These are phyloP conservation scores for Geranomyces michiganensis DNA, from an alignment of 192 early-diverging fungal species.

Conservation along the genomic window DNA sequence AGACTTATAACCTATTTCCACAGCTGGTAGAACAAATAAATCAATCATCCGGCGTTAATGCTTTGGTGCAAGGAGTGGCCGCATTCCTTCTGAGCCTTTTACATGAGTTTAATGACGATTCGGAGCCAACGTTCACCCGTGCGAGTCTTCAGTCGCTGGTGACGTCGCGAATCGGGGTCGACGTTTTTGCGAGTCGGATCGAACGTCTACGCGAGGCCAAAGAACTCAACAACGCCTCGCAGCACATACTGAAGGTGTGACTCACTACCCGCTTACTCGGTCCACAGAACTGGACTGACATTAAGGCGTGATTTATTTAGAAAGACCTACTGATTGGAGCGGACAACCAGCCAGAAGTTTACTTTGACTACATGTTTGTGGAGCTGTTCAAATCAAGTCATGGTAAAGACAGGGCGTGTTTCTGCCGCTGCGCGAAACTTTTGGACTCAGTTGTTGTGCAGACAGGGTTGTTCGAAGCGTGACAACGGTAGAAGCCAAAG, in stretches of 20 bases:
- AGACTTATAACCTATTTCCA: not conserved
- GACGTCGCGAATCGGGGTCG: conserved; percentile 81
- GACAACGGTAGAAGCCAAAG: not conserved
- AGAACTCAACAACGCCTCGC: conserved; percentile 74
- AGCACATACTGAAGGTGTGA: conserved; percentile 56
- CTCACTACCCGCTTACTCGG: not conserved
- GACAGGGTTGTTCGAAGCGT: conserved; percentile 4
- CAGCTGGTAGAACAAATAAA: conserved; percentile 90
- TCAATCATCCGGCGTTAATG: conserved; percentile 81
- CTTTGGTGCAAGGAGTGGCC: conserved; percentile 86
- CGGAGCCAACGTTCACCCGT: conserved; percentile 73
- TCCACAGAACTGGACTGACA: not conserved
- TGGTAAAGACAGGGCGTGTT: conserved; percentile 50
- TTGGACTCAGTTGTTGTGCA: not conserved
- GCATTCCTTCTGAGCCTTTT: conserved; percentile 85
- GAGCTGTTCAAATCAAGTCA: conserved; percentile 82
- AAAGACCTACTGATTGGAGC: conserved; percentile 65
- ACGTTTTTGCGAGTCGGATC: conserved; percentile 82
- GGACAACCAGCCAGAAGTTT: conserved; percentile 66
- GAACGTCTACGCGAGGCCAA: conserved; percentile 83
- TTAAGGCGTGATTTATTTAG: conserved; percentile 11
- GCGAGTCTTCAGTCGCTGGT: conserved; percentile 81
- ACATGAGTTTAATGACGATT: conserved; percentile 87
- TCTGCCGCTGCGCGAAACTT: not conserved
- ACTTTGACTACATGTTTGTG: conserved; percentile 82